Evolutionary conservation across 495 filamentous ascomycete genomes (phyloP), one percentile per base, ranked within the genome.

Genomic region (Daldinia loculata): DNA sequence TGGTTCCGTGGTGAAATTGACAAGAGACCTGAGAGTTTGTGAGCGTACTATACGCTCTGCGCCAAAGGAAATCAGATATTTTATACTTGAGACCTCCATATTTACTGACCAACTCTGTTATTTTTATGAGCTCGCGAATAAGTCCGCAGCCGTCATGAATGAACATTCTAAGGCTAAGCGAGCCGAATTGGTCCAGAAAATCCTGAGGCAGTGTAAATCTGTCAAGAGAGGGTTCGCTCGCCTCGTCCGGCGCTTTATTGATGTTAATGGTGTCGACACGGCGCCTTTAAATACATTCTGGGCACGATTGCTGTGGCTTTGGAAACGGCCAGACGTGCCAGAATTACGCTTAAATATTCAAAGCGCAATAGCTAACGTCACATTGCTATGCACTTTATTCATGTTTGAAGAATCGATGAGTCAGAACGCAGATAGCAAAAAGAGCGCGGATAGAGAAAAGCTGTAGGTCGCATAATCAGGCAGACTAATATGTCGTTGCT

Each of bases 271-370:
- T 30, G 27, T 26, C 17, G 57, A 52, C 17, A 41, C 34, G 34
- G 27, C 27, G 8, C 52, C 56, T 38, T 66, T 69, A 4, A 51
- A 62, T 69, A 57, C 51, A 2, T 5, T 69, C 17, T 52, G 48
- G 56, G 61, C 27, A 29, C 61, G 70, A 45, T 41, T 70, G 34
- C 17, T 69, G 30, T 70, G 70, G 66, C 56, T 70, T 27, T 69
- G 56, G 70, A 73, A 66, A 12, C 69, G 55, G 14, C 66, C 66
- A 8, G 70, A 70, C 9, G 51, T 73, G 36, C 66, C 66, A 48
- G 70, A 64, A 17, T 30, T 73, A 12, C 62, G 66, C 2, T 30
- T 73, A 32, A 58, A 58, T 32, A 52, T 73, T 30, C 62, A 62
- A 45, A 69, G 70, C 26, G 62, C 70, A 26, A 69, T 38, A 56